Evolutionary conservation across 331 rosid species (phyloP), one percentile per base, ranked within the genome.

Genomic region (Saraca asoca): DNA sequence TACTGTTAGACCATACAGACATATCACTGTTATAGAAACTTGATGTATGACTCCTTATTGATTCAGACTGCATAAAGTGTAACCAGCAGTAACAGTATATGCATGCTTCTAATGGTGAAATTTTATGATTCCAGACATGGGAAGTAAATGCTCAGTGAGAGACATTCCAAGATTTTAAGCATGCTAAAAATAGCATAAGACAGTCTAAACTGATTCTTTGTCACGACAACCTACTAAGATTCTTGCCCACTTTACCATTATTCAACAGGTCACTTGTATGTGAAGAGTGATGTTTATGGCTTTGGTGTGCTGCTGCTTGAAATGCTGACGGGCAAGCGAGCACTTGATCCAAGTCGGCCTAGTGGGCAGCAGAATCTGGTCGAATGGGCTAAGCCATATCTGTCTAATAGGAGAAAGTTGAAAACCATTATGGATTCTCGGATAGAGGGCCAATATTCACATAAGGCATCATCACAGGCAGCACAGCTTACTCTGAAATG

Each of bases 231-330:
- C 37, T 39, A 24, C 58, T 73, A 68, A 45, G 12, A 37, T 18
- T 34, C 31, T 37, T 74, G 34, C 20, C 58, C 44, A 51, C 45
- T 45, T 35, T 35, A 15, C 19, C 7, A 24, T 53, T 34, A 8
- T 58, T 74, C 9, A 65, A 80, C 88, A 93, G 98, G 98, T 1
- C 96, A 90, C 76, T 70, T 93, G 72, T 93, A 87, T 38, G 95
- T 90, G 12, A 90, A 90, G 72, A 93, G 98, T 57, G 97, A 93
- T 31, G 98, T 90, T 20, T 93, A 90, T 35, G 95, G 97, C 3
- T 93, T 87, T 34, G 98, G 98, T 12, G 98, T 93, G 5, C 90
- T 93, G 59, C 75, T 87, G 64, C 96, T 93, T 1, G 96, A 93
- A 77, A 66, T 93, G 69, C 69, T 93, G 70, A 87, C 95, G 15